Evolutionary conservation across 129 eudicot species (phyloP).

Genomic region (Saussurea involucrata): DNA sequence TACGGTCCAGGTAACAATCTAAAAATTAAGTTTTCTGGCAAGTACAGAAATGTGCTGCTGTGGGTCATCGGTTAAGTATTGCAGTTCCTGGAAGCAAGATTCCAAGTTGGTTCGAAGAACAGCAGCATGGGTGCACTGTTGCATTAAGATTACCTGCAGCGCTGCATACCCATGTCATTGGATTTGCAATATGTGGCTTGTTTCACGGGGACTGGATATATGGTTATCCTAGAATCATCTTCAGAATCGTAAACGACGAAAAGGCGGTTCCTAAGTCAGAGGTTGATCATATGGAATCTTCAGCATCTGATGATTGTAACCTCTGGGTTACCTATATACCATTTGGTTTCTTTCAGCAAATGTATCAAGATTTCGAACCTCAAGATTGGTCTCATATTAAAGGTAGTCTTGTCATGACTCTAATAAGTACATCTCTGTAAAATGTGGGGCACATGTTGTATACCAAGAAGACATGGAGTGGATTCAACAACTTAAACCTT

Average conservation of each 20-base stretch:
- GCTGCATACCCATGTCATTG: slow-evolving; percentile 1
- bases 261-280: neutral
- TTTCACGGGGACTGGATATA: neutral
- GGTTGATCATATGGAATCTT: neutral
- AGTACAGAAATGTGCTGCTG: slow-evolving; percentile 13
- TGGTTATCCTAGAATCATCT: neutral
- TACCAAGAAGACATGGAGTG: slow-evolving; percentile 7
- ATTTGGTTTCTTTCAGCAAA: slow-evolving; percentile 1
- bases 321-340: slow-evolving; percentile 18
- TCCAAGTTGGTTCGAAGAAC: slow-evolving; percentile 19
- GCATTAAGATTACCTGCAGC: neutral
- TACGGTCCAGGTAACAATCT: no score
- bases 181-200: slow-evolving; percentile 19
- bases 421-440: neutral
- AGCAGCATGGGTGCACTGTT: neutral
- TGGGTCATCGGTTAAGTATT: slow-evolving; percentile 6
- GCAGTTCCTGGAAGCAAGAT: slow-evolving; percentile 4
- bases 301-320: neutral
- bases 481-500: neutral
- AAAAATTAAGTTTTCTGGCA: neutral
- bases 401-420: slow-evolving; percentile 5
- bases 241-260: neutral
- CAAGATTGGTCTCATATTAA: slow-evolving; percentile 13
- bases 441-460: slow-evolving; percentile 3
- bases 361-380: neutral